Evolutionary conservation across 2,329 filamentous ascomycete genomes (phyloP), one percentile per base, ranked within the genome.

Genomic region (Exophiala aquamarina): DNA sequence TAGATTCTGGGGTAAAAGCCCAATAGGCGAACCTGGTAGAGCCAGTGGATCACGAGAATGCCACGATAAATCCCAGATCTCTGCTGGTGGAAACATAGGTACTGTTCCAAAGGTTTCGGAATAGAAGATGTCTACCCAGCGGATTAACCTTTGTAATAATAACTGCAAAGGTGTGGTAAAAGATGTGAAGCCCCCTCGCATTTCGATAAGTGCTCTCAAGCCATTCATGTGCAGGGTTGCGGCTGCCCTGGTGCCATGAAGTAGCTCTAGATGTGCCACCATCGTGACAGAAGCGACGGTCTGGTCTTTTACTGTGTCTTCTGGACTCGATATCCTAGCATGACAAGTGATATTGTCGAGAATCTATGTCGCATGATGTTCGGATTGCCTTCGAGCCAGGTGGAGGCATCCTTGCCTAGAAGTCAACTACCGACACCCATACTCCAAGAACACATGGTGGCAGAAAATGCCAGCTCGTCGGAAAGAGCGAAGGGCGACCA

Each of bases 61-160:
- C 35, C 35, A 38, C 5, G 35, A 4, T n/a, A 13, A 9, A 14
- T 38, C 35, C 35, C 35, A 38, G 11, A 38, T n/a, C 35, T 38
- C 35, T n/a, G 20, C 11, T n/a, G 35, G 17, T 38, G 35, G 35
- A 19, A 18, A 38, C 13, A 13, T 20, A 8, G 18, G 19, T 38
- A 15, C 8, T n/a, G 14, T 14, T 10, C n/a, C 17, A 18, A 20
- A 38, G 7, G 19, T 4, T n/a, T 38, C 7, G 14, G 35, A 38
- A 18, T 38, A 38, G 4, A 38, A 7, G 10, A 38, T 19, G 13
- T 23, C 35, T 13, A 18, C 18, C 35, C 35, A 38, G 14, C 35
- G 4, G 13, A 38, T 8, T 15, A 38, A 23, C 13, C 35, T 19
- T 10, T 38, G 13, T 10, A 38, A 6, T 8, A 38, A 15, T 19